Base-by-base conservation (phyloP, 2,329 filamentous ascomycete species). In the Diplocarpon rosae region DNA sequence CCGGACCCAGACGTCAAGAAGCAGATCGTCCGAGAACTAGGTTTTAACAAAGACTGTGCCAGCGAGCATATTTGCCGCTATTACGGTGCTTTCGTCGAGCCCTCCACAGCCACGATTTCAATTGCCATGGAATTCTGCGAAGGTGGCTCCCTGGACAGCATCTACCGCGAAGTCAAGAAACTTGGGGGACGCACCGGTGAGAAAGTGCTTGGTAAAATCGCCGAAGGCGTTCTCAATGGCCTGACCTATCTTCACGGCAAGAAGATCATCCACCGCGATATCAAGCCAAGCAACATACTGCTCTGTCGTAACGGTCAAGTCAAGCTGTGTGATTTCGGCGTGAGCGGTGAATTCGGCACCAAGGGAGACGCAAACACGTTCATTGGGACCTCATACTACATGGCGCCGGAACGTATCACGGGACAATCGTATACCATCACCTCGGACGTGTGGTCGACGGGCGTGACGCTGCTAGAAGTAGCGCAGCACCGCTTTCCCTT, bases 51-150 rank as follows among this genome's bases (percentile, higher is more conserved):
- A 66, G 86, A 89, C 54, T 96, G 92, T 63, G 88, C 86, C 5
- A 95, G 88, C 4, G 83, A 92, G 48, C 88, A 96, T 63, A 98
- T 98, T 59, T 98, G 92, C 67, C 80, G 84, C 52, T 98, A 98
- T 67, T 98, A 95, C 59, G 92, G 92, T 52, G 90, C 90, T 33
- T 98, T 96, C 63, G 86, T 93, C 62, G 90, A 98, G 27, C 46
- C 92, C 47, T 83, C 87, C n/a, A 93, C 87, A 9, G 87, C 89
- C 40, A 96, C 90, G 38, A 96, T 98, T 55, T 95, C 87, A 38
- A 98, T 98, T 60, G 89, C 88, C 46, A 98, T 98, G 92, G 92
- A 98, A 63, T 96, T 94, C 59, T 98, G 92, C 62, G 92, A 96
- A 66, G 92, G 92, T 46, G 92, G 92, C 42, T 95, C 87, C 37